Base-by-base conservation (phyloP, 2,329 filamentous ascomycete genomes). In the Plenodomus lindquistii region DNA sequence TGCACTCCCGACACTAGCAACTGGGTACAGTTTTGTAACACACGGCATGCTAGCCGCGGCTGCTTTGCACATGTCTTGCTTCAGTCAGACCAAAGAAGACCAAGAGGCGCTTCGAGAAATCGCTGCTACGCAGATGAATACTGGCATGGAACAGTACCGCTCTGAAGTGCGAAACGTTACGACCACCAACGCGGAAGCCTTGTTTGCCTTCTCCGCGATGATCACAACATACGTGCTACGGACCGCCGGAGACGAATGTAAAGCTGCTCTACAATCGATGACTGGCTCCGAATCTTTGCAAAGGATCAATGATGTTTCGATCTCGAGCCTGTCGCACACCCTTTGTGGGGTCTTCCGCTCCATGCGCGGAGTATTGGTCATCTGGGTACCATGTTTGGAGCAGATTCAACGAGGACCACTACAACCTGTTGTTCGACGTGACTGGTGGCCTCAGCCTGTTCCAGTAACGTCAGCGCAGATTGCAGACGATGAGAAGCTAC, bases 41-140 rank as follows among this genome's bases (percentile, higher is more conserved):
- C 70, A 77, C 47, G 73, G 72, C 11, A 66, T 78, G 4, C 55
- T 78, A 7, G 74, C 76, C 2, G 46, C 77, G 10, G 65, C 73
- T 4, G 72, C 74, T n/a, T 63, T 79, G 13, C 77, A 79, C 51
- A 52, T 77, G 19, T 72, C 73, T 11, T 70, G 67, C 18, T 41
- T 66, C 64, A 40, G 44, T n/a, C 38, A 17, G 6, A 40, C 31
- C 4, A 41, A 50, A 21, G 46, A 41, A 17, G 48, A 58, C 22
- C 51, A 44, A 44, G 45, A 60, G 15, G 22, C 36, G 2, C 58
- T 62, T 19, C 44, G 48, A 9, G 50, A 55, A 11, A 57, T 63
- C 21, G 63, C 64, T 24, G 59, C 55, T 11, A 54, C 41, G 6
- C 60, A 67, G 44, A 54, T 69, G 40, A 66, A 62, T 46, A 50